Conservation (phyloP, 805 yeast species). For the Cyberlindnera subsufficiens region DNA sequence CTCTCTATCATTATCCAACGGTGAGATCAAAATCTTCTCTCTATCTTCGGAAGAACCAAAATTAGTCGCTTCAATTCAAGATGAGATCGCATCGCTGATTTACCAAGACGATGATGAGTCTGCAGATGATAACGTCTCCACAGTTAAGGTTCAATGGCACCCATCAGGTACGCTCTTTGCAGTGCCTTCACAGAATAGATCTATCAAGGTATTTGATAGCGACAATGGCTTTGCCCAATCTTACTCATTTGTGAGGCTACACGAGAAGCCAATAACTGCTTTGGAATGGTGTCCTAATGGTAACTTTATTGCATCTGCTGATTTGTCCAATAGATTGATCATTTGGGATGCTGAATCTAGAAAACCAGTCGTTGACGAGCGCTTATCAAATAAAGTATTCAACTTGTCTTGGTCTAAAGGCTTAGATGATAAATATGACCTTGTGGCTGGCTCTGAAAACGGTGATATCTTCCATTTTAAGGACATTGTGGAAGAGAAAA, state of each 20-base stretch:
- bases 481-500: slow-evolving; percentile 21
- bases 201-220: slow-evolving; percentile 37
- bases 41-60: slow-evolving; percentile 49
- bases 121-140: slow-evolving; percentile 33
- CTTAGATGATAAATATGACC: slow-evolving; percentile 17
- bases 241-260: slow-evolving; percentile 21
- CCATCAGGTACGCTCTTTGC: slow-evolving; percentile 66
- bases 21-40: slow-evolving; percentile 48
- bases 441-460: slow-evolving; percentile 30
- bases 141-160: slow-evolving; percentile 64
- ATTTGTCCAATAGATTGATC: slow-evolving; percentile 41
- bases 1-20: slow-evolving; percentile 54
- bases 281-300: slow-evolving; percentile 60
- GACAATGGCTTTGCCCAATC: slow-evolving; percentile 8
- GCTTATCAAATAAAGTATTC: slow-evolving; percentile 23
- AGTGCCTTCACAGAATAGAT: slow-evolving; percentile 48
- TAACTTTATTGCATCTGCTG: slow-evolving; percentile 51
- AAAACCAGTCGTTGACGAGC: slow-evolving; percentile 27
- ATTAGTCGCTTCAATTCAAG: slow-evolving; percentile 38
- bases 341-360: slow-evolving; percentile 48
- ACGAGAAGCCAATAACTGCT: slow-evolving; percentile 21
- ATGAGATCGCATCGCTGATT: slow-evolving; percentile 34
- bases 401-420: slow-evolving; percentile 31
- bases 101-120: slow-evolving; percentile 34
- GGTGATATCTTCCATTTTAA: slow-evolving; percentile 34